Conservation (phyloP, 2,329 filamentous ascomycete species). For the Sporothrix protearum region DNA sequence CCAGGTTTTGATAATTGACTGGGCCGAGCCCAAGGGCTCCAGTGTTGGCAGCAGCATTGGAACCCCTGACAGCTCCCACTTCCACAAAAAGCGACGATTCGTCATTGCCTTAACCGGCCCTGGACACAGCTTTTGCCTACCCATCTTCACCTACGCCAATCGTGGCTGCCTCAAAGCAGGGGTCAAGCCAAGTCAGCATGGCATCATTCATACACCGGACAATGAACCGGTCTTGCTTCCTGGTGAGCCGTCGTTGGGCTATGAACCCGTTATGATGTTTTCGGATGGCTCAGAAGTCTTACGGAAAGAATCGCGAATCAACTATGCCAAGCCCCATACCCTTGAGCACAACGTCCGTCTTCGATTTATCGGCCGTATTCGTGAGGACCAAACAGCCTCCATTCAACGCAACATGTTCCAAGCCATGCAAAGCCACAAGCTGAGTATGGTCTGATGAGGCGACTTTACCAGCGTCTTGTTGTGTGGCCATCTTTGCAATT, state of each 20-base stretch:
- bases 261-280: constrained; percentile 44
- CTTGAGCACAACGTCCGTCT: constrained; percentile 57
- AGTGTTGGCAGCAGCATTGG: constrained; percentile 29
- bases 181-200: constrained; percentile 51
- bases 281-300: constrained; percentile 47
- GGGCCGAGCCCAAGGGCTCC: constrained; percentile 15
- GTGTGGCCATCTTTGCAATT: no score
- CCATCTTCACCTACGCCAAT: constrained; percentile 54
- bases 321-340: constrained; percentile 55
- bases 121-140: constrained; percentile 57
- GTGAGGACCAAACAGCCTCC: neutral
- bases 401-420: neutral
- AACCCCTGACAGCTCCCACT: constrained; percentile 20
- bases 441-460: neutral
- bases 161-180: constrained; percentile 53
- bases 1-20: constrained; percentile 19
- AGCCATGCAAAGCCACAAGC: neutral
- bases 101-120: constrained; percentile 51
- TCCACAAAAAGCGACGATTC: constrained; percentile 40
- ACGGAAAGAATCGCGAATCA: constrained; percentile 50
- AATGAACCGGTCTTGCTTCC: constrained; percentile 36
- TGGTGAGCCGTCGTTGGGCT: constrained; percentile 49
- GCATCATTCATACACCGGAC: constrained; percentile 46
- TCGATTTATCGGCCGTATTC: constrained; percentile 49
- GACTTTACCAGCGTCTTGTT: neutral